Base-by-base conservation (phyloP, 2,329 filamentous ascomycete genomes). In the Microsporum audouinii region DNA sequence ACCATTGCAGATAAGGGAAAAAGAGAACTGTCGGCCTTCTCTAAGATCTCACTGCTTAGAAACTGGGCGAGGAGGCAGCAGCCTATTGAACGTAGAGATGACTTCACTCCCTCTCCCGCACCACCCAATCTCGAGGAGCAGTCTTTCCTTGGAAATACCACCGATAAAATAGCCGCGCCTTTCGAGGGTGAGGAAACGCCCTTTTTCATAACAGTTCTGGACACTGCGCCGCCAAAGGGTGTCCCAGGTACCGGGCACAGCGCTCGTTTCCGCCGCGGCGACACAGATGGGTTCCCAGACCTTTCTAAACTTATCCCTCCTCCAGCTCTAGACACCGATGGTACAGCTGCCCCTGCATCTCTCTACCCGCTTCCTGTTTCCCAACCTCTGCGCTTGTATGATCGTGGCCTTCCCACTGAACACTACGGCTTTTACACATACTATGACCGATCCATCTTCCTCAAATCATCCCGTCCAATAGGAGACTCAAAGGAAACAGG, bases 381-480 rank as follows among this genome's bases (percentile, higher is more conserved):
- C 63, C 94, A 97, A 69, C 92, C 90, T 0, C 78, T 97, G 10
- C 84, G 88, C 1, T 82, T 97, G 0, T 97, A 86, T 72, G 89
- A 97, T 71, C 88, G 91, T 23, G 91, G 88, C 17, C 78, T 88
- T 33, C 77, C 82, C 1, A 87, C 86, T 0, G 92, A 97, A 72
- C 90, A 96, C 74, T 96, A 95, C 73, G 90, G 89, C 1, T 96
- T 96, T 76, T 96, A 96, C 76, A 88, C 83, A 0, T 95, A 96
- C 78, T 97, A 88, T 73, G 86, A 91, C 74, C 89, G 91, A 65
- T 88, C 87, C 6, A 89, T 95, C 65, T 95, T 92, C 77, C 79
- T 95, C 64, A 84, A 85, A 66, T 85, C 84, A 14, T 75, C 80
- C 8, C 73, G 74, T 0, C 71, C 76, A 0, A 70, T 83, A 62